Conservation (phyloP, 2,329 filamentous ascomycete species). For the Aulographum hederae region DNA sequence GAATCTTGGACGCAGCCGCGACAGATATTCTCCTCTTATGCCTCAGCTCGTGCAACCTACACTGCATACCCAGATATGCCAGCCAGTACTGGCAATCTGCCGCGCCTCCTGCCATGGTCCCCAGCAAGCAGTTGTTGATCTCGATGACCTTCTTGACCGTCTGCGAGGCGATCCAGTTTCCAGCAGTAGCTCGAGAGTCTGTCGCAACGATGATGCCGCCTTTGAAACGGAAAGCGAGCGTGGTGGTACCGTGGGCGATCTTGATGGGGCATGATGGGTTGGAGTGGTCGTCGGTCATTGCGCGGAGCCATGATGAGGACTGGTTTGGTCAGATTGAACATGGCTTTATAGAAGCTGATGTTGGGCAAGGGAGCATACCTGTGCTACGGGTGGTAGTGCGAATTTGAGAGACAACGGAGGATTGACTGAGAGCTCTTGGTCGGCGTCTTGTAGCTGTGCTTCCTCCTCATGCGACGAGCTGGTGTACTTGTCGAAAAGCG, state of each 20-base stretch:
- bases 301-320: constrained; percentile 87
- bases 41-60: constrained; percentile 93
- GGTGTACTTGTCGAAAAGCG: constrained; percentile 83
- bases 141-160: constrained; percentile 99
- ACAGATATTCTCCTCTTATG: constrained; percentile 98
- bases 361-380: constrained; percentile 33
- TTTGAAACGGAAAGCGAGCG: constrained; percentile 93
- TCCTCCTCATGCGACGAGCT: constrained; percentile 59
- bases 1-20: constrained; percentile 92
- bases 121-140: constrained; percentile 85
- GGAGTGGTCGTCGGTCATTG: constrained; percentile 86
- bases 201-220: constrained; percentile 97
- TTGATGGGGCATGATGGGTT: constrained; percentile 98
- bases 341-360: too few species aligned
- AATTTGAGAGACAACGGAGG: constrained; percentile 81
- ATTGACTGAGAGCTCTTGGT: constrained; percentile 49
- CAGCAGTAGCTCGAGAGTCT: constrained; percentile 89
- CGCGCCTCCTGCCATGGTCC: constrained; percentile 96
- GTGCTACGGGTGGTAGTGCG: constrained; percentile 79
- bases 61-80: constrained; percentile 96
- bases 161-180: constrained; percentile 98
- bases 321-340: constrained; percentile 22
- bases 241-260: constrained; percentile 97
- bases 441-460: constrained; percentile 52
- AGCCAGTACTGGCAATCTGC: constrained; percentile 99